These are phyloP conservation scores for Fonsecaea pedrosoi DNA, from an alignment of 2,329 filamentous ascomycete species.

Conservation along the genomic window DNA sequence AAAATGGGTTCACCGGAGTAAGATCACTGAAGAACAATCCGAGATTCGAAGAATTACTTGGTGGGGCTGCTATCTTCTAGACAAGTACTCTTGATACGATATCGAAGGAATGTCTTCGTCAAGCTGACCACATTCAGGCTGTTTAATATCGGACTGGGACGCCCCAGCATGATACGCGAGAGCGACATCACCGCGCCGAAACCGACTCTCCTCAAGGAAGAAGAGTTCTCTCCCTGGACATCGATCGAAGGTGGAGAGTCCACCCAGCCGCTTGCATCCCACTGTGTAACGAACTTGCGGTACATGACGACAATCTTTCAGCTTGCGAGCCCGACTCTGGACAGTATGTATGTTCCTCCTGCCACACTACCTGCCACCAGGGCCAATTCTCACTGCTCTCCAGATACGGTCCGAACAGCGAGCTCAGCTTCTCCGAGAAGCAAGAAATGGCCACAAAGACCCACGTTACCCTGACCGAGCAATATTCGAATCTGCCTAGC, in stretches of 20 bases:
- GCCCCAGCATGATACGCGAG: constrained; percentile 9
- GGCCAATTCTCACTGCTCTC: background rate
- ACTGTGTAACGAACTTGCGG: background rate
- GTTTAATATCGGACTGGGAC: constrained; percentile 13
- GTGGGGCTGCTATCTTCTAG: constrained; percentile 24
- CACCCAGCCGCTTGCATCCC: background rate
- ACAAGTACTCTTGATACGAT: constrained; percentile 13
- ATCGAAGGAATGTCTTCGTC: background rate
- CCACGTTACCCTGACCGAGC: constrained; percentile 9
- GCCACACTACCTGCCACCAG: background rate
- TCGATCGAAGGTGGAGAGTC: background rate
- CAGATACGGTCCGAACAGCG: constrained; percentile 14
- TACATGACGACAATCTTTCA: background rate
- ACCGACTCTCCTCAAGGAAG: constrained; percentile 8
- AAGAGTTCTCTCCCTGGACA: constrained; percentile 8
- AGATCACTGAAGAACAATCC: constrained; percentile 15
- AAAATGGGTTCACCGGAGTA: background rate
- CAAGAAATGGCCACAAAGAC: constrained; percentile 7
- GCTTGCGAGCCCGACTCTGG: background rate
- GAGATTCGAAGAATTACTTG: constrained; percentile 17
- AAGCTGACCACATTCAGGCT: background rate
- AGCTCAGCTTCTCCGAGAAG: constrained; percentile 6
- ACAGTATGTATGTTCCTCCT: background rate
- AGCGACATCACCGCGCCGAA: constrained; percentile 9
- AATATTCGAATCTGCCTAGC: background rate